Base-by-base conservation (phyloP, 176 grass and related monocot species). In the Typha latifolia region DNA sequence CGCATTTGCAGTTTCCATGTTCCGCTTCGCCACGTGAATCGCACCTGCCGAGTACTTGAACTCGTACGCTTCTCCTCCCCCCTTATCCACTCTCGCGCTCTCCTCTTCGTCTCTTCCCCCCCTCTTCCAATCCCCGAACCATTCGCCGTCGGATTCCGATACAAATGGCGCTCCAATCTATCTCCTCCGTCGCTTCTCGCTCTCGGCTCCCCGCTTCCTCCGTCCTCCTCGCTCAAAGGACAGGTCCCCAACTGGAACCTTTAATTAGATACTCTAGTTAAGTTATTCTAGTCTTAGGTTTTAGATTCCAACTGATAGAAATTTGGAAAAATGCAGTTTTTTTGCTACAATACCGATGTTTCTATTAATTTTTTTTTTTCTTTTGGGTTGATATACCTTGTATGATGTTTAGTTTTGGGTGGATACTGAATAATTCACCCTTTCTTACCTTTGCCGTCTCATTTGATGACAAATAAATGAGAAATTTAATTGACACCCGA, bases 111-210 rank as follows among this genome's bases (percentile, higher is more conserved):
- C 57, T 15, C 59, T 34, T 51, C 51, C 7, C 67, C 32, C 49
- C 9, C 67, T 49, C 49, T 31, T 49, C 47, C 10, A 37, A 37
- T 37, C 34, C 31, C 14, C 5, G 61, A 55, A 64, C 50, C 14
- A 48, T 61, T 49, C 48, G 55, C 14, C 37, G 21, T 27, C 69
- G 47, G 43, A 51, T 48, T 15, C 3, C 15, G 3, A 3, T 50
- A 14, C 51, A 20, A 14, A 79, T 77, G 64, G 79, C 82, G 21
- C 84, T 96, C 69, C 91, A 82, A 72, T 62, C 74, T 67, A 80
- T 88, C 61, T 87, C 75, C 67, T 67, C 90, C 21, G 77, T 82
- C 10, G 64, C 84, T 56, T 56, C 82, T 43, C 73, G 61, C 63
- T 61, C 78, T 66, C 69, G 31, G 15, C 69, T 43, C 52, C 62